A percentile compares a stretch with the other conserved stretches of the same genome.
These are phyloP conservation scores for Xylariales sp. DNA, from an alignment of 2,329 filamentous ascomycete species.

Conservation along the genomic window DNA sequence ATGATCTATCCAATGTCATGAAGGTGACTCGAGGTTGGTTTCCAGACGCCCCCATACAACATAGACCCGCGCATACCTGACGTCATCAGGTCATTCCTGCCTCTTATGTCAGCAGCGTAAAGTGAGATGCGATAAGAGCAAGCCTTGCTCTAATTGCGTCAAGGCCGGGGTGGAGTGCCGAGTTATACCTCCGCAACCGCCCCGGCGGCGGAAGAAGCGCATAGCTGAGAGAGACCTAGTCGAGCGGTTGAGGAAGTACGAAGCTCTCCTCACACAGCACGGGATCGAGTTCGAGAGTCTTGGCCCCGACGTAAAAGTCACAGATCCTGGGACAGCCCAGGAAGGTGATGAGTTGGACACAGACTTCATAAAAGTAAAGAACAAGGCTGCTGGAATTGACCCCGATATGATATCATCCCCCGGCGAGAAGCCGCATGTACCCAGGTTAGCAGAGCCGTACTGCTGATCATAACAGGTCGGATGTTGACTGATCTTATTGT, in stretches of 20 bases:
- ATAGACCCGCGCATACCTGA: too few species aligned
- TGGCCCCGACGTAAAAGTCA: conserved; percentile 43
- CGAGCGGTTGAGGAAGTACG: conserved; percentile 65
- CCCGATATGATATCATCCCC: conserved; percentile 25
- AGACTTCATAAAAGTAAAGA: conserved; percentile 47
- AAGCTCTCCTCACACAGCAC: conserved; percentile 59
- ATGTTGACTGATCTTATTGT: conserved; percentile 8
- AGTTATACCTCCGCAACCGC: conserved; percentile 51
- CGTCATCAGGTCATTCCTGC: conserved; percentile 63
- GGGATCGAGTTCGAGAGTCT: conserved; percentile 66
- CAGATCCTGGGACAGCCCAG: conserved; percentile 35
- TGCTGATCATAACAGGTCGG: not conserved
- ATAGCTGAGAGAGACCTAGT: conserved; percentile 67
- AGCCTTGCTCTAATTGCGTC: conserved; percentile 66
- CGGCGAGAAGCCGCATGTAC: conserved; percentile 24
- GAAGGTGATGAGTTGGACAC: conserved; percentile 53
- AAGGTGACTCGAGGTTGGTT: conserved; percentile 56
- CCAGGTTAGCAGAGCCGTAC: conserved; percentile 17
- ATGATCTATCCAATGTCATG: conserved; percentile 37
- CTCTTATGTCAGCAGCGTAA: conserved; percentile 73
- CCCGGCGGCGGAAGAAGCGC: conserved; percentile 55
- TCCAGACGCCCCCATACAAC: too few species aligned
- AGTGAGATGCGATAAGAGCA: conserved; percentile 68
- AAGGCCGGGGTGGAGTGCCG: conserved; percentile 58
- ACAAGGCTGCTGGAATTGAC: conserved; percentile 43